Base-by-base conservation (phyloP, 2,329 filamentous ascomycete species). In the Cyphellophora attinorum region DNA sequence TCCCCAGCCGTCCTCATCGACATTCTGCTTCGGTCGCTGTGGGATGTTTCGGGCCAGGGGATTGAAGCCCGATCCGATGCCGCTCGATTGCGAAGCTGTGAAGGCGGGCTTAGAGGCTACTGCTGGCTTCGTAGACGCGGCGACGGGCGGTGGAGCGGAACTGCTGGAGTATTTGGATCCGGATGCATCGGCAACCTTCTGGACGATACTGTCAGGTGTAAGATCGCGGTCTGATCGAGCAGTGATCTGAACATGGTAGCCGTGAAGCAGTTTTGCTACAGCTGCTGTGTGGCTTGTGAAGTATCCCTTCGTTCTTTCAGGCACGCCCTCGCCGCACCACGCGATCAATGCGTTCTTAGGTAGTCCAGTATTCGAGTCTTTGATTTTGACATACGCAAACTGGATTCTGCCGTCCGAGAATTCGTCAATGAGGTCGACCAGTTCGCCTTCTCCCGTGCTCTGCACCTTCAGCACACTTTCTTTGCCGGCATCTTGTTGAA, bases 251-350 rank as follows among this genome's bases (percentile, higher is more conserved):
- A 98, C 86, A 58, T 98, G 91, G 60, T 96, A 98, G 47, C 91
- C 86, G 64, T 95, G 88, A 27, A 98, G 74, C 48, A 95, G 72
- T 62, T 94, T 95, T 42, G 86, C 79, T 23, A 96, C 86, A 31
- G 85, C 81, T 41, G 82, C 79, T 31, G 91, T 68, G 62, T 98
- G 89, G 63, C 86, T 95, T 47, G 85, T 94, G 58, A 98, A 98
- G 64, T 96, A 96, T 46, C 91, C 91, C 64, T 96, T 98, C 42
- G 89, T 96, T 52, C 89, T 74, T 64, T 98, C 91, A n/a, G 91
- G 91, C 11, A 98, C 91, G 50, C 91, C 91, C 55, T 93, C 89
- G 47, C 91, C 91, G 59, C 91, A 98, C 82, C 91, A 98, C 47
- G 83, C 88, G 56, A 98, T 85, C 47, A 98, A 72, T 40, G 93